These are phyloP conservation scores for Chlorella vulgaris DNA, from an alignment of 139 green algal species.

Conservation along the genomic window DNA sequence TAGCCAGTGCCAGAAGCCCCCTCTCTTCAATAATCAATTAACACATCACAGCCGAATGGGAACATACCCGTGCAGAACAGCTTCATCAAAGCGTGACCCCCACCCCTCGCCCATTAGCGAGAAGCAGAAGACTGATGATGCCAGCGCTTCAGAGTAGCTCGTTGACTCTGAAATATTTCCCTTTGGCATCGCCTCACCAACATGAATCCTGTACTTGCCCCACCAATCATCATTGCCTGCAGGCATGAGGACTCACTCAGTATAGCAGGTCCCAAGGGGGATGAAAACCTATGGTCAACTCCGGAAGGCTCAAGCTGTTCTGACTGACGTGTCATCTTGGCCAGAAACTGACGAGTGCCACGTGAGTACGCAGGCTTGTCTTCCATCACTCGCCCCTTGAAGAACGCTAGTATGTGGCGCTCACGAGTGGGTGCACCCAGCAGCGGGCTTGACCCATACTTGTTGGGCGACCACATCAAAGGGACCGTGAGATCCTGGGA, in stretches of 20 bases:
- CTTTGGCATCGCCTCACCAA: background rate
- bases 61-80: slow-evolving; percentile 4
- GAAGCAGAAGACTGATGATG: slow-evolving; percentile 10
- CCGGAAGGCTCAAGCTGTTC: too few relatives aligned
- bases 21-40: too few relatives aligned
- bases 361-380: slow-evolving; percentile 14
- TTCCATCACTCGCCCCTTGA: slow-evolving; percentile 32
- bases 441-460: slow-evolving; percentile 42
- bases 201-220: background rate
- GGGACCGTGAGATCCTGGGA: slow-evolving; percentile 57
- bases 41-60: too few relatives aligned
- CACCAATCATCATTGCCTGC: slow-evolving; percentile 20
- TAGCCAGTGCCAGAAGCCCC: background rate
- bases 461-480: slow-evolving; percentile 32
- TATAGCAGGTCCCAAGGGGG: too few relatives aligned
- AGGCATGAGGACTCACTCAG: too few relatives aligned
- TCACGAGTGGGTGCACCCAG: background rate
- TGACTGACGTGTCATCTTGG: background rate
- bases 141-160: background rate
- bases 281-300: too few relatives aligned
- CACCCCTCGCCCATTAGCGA: slow-evolving; percentile 3
- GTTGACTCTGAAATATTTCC: background rate
- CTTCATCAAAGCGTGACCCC: slow-evolving; percentile 2
- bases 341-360: slow-evolving; percentile 32
- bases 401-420: slow-evolving; percentile 50